Conservation (phyloP, 192 early-diverging fungal species). For the Entomortierella chlamydospora region DNA sequence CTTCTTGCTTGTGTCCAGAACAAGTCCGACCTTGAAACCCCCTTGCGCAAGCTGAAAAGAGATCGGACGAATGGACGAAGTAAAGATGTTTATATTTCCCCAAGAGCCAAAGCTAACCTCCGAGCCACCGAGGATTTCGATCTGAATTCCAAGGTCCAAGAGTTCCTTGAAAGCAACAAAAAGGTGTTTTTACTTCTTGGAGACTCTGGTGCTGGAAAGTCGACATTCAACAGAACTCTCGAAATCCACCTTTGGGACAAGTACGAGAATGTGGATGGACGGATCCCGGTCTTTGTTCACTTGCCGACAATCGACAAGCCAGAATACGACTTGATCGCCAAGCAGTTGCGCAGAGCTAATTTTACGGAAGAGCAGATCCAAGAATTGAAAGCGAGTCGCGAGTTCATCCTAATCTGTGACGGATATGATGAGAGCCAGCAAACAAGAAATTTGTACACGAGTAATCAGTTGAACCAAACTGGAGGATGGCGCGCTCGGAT, state of each 20-base stretch:
- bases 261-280: not conserved
- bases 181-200: slow-evolving; percentile 11
- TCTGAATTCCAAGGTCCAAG: not conserved
- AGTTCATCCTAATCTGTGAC: slow-evolving; percentile 3
- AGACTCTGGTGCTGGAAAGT: slow-evolving; percentile 20
- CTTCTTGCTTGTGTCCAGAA: too few relatives aligned
- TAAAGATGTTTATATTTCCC: too few relatives aligned
- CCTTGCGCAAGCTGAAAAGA: too few relatives aligned
- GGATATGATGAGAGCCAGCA: not conserved
- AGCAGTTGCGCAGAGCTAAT: not conserved
- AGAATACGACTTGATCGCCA: slow-evolving; percentile 13
- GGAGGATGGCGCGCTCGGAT: slow-evolving; percentile 3
- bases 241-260: slow-evolving; percentile 5
- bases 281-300: slow-evolving; percentile 4
- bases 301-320: slow-evolving; percentile 2
- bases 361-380: not conserved
- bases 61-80: too few relatives aligned
- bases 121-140: not conserved
- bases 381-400: not conserved
- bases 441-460: not conserved
- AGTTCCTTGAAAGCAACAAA: slow-evolving; percentile 1
- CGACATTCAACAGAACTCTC: slow-evolving; percentile 9
- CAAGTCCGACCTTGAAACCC: too few relatives aligned
- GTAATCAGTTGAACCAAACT: not conserved
- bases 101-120: too few relatives aligned